Conservation (phyloP, 2,329 filamentous ascomycete species). For the Colletotrichum melonis region DNA sequence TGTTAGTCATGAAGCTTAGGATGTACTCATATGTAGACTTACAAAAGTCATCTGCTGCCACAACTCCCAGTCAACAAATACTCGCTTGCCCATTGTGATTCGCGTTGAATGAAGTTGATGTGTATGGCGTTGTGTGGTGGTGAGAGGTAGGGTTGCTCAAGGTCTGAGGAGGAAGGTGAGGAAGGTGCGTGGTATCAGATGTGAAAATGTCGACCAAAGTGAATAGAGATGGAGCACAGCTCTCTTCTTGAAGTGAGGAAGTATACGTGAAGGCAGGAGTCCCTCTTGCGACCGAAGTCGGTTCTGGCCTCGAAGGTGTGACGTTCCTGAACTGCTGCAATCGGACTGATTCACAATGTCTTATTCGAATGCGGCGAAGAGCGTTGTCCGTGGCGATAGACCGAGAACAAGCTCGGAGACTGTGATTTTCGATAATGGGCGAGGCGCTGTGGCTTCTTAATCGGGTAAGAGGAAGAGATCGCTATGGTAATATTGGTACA, state of each 20-base stretch:
- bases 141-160: neutral
- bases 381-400: slow-evolving; percentile 22
- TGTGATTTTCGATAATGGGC: neutral
- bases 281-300: neutral
- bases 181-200: slow-evolving; percentile 1
- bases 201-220: neutral
- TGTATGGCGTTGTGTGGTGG: neutral
- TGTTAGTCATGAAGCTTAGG: neutral
- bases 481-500: neutral
- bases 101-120: neutral
- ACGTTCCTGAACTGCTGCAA: slow-evolving; percentile 9
- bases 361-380: slow-evolving; percentile 27
- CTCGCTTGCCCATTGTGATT: slow-evolving; percentile 50
- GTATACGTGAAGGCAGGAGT: neutral
- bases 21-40: slow-evolving; percentile 51
- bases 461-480: no score
- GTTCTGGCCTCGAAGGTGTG: neutral
- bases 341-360: neutral
- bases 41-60: slow-evolving; percentile 95
- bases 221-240: slow-evolving; percentile 8
- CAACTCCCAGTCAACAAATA: slow-evolving; percentile 78
- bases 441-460: neutral
- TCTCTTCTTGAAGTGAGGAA: slow-evolving; percentile 14
- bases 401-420: neutral
- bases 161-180: neutral